Conservation (phyloP, 2,329 filamentous ascomycete species). For the Xylariales sp. region DNA sequence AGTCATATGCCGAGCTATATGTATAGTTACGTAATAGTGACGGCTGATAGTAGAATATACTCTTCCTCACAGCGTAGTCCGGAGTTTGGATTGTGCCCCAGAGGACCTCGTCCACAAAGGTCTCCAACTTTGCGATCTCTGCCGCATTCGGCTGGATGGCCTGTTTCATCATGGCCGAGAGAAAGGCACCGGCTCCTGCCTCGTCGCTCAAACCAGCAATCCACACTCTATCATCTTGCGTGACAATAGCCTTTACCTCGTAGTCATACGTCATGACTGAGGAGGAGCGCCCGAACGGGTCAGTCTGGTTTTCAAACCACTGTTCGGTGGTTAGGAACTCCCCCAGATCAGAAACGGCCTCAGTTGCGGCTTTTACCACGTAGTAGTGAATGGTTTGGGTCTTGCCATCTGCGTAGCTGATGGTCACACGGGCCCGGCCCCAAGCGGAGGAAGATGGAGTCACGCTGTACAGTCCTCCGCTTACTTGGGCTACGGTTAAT, state of each 20-base stretch:
- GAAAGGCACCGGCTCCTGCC: conserved; percentile 51
- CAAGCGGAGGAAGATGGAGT: conserved; percentile 38
- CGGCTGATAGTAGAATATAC: conserved; percentile 53
- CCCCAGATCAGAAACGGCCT: conserved; percentile 42
- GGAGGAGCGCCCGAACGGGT: conserved; percentile 49
- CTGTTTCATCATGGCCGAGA: conserved; percentile 53
- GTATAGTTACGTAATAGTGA: conserved; percentile 33
- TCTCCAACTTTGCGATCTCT: conserved; percentile 49
- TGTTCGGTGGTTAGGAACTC: conserved; percentile 49
- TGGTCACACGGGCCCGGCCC: conserved; percentile 43
- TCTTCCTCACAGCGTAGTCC: conserved; percentile 47
- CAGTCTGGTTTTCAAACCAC: conserved; percentile 45
- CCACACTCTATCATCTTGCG: conserved; percentile 49
- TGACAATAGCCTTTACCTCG: conserved; percentile 36
- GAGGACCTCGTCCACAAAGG: conserved; percentile 47
- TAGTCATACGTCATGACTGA: conserved; percentile 56
- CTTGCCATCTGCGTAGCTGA: conserved; percentile 42
- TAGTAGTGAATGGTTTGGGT: conserved; percentile 53
- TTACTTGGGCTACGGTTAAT: conserved; percentile 26
- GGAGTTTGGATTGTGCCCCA: conserved; percentile 43
- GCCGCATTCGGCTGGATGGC: conserved; percentile 40
- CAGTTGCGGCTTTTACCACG: conserved; percentile 41
- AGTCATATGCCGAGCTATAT: conserved; percentile 40
- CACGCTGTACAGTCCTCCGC: conserved; percentile 32
- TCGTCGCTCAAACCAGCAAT: conserved; percentile 58